Percentiles rank a stretch among this genome's conserved stretches.
These are phyloP conservation scores for Trichocladium antarcticum DNA, from an alignment of 495 filamentous ascomycete species.

Conservation along the genomic window DNA sequence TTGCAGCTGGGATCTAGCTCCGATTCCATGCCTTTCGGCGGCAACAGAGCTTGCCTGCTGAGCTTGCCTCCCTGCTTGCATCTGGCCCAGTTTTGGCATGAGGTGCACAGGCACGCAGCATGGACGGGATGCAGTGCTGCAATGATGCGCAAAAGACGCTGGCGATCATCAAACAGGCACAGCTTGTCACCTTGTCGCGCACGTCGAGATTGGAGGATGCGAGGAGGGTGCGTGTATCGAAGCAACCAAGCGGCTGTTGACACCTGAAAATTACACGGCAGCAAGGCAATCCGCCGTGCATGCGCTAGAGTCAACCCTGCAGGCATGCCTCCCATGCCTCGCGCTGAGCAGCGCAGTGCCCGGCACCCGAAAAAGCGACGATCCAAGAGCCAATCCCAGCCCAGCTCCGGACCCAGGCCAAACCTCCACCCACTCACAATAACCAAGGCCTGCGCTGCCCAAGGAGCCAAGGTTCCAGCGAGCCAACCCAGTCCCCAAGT, in stretches of 20 bases:
- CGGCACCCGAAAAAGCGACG: slow-evolving; percentile 18
- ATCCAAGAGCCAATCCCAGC: slow-evolving; percentile 23
- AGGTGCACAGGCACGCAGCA: too few species aligned
- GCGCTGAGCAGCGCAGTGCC: slow-evolving; percentile 16
- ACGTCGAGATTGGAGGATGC: slow-evolving; percentile 21
- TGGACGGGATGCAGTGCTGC: too few species aligned
- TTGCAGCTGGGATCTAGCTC: neutral
- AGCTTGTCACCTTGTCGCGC: slow-evolving; percentile 10
- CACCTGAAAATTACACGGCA: slow-evolving; percentile 18
- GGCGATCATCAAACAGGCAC: too few species aligned
- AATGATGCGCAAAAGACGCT: too few species aligned
- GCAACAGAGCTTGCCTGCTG: too few species aligned
- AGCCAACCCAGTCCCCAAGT: too few species aligned
- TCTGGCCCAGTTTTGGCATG: too few species aligned
- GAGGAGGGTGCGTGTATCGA: slow-evolving; percentile 2
- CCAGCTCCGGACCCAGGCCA: slow-evolving; percentile 3
- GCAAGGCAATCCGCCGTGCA: slow-evolving; percentile 10
- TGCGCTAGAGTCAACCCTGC: slow-evolving; percentile 17
- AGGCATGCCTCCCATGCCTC: slow-evolving; percentile 13
- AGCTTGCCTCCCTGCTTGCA: too few species aligned
- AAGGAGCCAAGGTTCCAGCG: too few species aligned
- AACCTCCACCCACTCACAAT: neutral
- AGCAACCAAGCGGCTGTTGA: slow-evolving; percentile 14
- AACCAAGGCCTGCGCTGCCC: too few species aligned
- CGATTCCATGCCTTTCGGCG: too few species aligned